These are phyloP conservation scores for Phytophthora idaei DNA, from an alignment of 352 stramenopile species.

Conservation along the genomic window DNA sequence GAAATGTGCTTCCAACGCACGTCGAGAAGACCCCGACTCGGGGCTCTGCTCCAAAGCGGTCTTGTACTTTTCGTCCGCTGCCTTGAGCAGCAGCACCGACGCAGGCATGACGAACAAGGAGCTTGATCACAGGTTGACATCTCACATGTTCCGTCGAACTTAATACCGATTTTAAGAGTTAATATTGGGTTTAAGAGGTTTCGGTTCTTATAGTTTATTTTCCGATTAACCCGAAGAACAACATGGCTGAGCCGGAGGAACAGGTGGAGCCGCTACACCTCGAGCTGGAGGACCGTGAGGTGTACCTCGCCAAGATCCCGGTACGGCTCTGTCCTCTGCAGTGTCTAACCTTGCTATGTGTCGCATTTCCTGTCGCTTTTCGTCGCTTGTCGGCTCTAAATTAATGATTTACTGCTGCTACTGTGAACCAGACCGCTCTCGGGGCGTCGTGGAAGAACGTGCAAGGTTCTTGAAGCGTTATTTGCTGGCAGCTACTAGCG, in stretches of 20 bases:
- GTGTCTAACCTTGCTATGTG: slow-evolving; percentile 3
- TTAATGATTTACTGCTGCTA: slow-evolving; percentile 10
- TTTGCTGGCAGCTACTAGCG: background rate
- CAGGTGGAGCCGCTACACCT: slow-evolving; percentile 91
- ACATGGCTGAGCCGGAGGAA: slow-evolving; percentile 86
- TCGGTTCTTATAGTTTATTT: slow-evolving; percentile 5
- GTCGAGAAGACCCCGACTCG: background rate
- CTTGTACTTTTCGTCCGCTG: slow-evolving; percentile 61
- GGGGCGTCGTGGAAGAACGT: slow-evolving; percentile 84
- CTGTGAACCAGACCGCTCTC: slow-evolving; percentile 57
- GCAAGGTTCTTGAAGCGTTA: slow-evolving; percentile 51
- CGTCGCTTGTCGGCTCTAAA: slow-evolving; percentile 5
- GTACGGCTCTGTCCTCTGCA: slow-evolving; percentile 39
- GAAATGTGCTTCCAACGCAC: slow-evolving; percentile 42
- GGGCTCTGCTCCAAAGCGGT: slow-evolving; percentile 37
- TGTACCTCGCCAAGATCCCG: slow-evolving; percentile 89
- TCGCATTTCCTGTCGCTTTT: background rate
- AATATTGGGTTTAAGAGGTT: background rate
- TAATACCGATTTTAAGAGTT: background rate
- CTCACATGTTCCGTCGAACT: slow-evolving; percentile 3
- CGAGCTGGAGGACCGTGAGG: slow-evolving; percentile 86
- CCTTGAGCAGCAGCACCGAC: slow-evolving; percentile 73
- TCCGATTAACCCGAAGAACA: slow-evolving; percentile 3
- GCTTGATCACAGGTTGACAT: slow-evolving; percentile 3
- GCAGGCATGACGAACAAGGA: slow-evolving; percentile 8